Evolutionary conservation across 176 grass and related monocot genomes (phyloP).

Genomic region (Pontederia paniculata): DNA sequence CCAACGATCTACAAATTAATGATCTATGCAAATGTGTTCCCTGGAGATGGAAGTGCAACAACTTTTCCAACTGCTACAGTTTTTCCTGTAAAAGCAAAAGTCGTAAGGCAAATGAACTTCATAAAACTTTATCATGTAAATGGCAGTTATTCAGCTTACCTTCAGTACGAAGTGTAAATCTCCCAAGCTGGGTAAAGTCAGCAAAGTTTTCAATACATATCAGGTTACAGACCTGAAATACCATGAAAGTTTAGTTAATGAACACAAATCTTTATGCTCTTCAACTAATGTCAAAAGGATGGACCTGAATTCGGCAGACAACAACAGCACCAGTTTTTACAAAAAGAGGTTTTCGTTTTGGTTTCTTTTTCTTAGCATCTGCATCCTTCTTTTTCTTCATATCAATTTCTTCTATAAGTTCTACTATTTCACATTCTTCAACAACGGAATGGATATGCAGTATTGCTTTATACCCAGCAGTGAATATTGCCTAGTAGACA

Average conservation of each 20-base stretch:
- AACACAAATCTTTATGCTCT: neutral
- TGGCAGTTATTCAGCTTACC: conserved; percentile 22
- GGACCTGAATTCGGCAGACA: conserved; percentile 82
- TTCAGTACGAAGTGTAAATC: conserved; percentile 92
- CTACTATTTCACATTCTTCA: conserved; percentile 94
- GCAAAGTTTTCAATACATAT: conserved; percentile 92
- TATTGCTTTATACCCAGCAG: conserved; percentile 86
- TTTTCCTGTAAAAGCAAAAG: conserved; percentile 53
- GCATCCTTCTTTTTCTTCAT: conserved; percentile 67
- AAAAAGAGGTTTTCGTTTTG: conserved; percentile 79
- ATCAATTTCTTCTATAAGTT: conserved; percentile 93
- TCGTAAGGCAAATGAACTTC: neutral
- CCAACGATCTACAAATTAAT: neutral
- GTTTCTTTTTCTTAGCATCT: conserved; percentile 71
- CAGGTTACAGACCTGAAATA: conserved; percentile 61
- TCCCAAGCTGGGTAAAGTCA: conserved; percentile 84
- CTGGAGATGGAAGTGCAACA: conserved; percentile 43
- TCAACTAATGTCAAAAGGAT: neutral
- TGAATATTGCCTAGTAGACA: conserved; percentile 75
- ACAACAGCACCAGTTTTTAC: conserved; percentile 96
- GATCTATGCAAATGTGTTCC: conserved; percentile 33
- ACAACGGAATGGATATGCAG: conserved; percentile 93
- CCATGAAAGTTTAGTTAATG: neutral
- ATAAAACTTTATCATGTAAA: neutral
- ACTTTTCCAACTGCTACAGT: conserved; percentile 92